Evolutionary conservation across 345 rosid species (phyloP), one percentile per base, ranked within the genome.

Genomic region (Citrus trifoliata): DNA sequence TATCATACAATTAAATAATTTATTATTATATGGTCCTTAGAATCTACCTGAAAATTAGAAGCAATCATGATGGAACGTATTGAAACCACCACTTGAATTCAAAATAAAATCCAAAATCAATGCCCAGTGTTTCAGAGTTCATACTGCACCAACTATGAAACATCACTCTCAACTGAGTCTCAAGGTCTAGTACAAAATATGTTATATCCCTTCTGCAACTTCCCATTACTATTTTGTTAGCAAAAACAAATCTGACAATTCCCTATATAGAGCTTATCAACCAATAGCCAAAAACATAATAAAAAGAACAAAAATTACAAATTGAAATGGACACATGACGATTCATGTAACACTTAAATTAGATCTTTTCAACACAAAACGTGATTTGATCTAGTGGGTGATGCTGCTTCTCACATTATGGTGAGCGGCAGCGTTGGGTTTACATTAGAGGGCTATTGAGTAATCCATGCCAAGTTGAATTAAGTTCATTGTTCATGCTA

Each of bases 61-160:
- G 80, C 88, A 88, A 89, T 87, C 80, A 88, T 86, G 89, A 61
- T 60, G 80, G 91, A 91, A 88, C 85, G 81, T 90, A 82, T 90
- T 83, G 92, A 83, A 85, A 82, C 83, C 80, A 64, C 77, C 85
- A 76, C 81, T 72, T 80, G 70, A 83, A 70, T 72, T 59, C 25
- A 48, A 53, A 53, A 18, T 53, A 72, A 75, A 78, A 70, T 65
- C 60, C 77, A 75, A 82, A 82, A 67, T 69, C 80, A 79, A 66
- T 25, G 51, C 74, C 75, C 61, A 16, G 56, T 6, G 38, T 78
- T 65, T 67, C 83, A 80, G 80, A 81, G 70, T 78, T 80, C 76
- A 83, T 75, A 75, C 64, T 75, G 79, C 78, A 80, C 42, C 80
- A 79, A 71, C 82, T 61, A 82, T 81, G 88, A 87, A 87, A 81